Evolutionary conservation across 768 basidiomycete species (phyloP).

Genomic region (Suillus paluster): DNA sequence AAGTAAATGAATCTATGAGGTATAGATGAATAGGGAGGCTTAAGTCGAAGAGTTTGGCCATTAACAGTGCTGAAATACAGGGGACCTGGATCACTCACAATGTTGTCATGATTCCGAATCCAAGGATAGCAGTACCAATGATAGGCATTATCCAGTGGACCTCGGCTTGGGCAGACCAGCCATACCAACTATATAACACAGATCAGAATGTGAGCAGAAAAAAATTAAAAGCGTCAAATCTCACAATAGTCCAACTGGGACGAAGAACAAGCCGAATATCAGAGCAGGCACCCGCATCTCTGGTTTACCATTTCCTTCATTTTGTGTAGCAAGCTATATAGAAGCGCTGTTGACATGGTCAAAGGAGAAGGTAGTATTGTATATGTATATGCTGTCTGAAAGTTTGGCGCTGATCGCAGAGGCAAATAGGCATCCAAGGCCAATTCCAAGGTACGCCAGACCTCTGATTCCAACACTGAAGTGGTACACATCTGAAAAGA

Average conservation of each 20-base stretch:
- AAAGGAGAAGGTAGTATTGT: conserved; percentile 17
- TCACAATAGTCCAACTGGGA: conserved; percentile 71
- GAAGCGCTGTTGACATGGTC: too few species aligned
- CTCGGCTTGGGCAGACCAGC: conserved; percentile 72
- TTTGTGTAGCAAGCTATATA: conserved; percentile 50
- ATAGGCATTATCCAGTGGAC: conserved; percentile 81
- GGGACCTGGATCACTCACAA: conserved; percentile 50
- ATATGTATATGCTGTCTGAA: conserved; percentile 50
- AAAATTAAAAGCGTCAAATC: conserved; percentile 26
- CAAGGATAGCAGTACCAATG: conserved; percentile 61
- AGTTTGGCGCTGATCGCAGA: conserved; percentile 53
- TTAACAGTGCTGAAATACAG: neutral
- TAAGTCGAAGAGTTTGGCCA: conserved; percentile 6
- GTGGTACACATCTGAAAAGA: conserved; percentile 54
- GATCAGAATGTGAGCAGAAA: conserved; percentile 4
- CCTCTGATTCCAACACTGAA: conserved; percentile 58
- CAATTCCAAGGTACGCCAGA: conserved; percentile 56
- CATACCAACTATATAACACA: conserved; percentile 62
- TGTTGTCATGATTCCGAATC: conserved; percentile 65
- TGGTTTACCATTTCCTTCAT: conserved; percentile 68
- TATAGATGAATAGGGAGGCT: conserved; percentile 73
- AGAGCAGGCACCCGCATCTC: conserved; percentile 78
- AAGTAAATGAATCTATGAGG: conserved; percentile 71
- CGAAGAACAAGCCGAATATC: conserved; percentile 70
- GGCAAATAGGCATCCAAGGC: conserved; percentile 55